Evolutionary conservation across 2,329 filamentous ascomycete genomes (phyloP).

Genomic region (Colletotrichum endophyticum): DNA sequence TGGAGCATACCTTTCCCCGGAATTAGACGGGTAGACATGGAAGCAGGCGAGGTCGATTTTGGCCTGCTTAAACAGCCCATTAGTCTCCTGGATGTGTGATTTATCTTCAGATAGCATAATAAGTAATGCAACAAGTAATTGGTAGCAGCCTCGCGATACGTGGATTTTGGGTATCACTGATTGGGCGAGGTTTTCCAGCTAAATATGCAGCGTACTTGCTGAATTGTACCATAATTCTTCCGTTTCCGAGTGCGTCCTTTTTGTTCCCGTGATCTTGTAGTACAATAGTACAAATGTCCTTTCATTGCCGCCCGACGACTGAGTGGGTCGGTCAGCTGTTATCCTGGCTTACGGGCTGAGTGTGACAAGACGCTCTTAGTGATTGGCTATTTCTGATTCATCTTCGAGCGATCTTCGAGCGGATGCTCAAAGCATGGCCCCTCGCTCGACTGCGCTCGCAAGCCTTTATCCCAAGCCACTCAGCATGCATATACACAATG

Average conservation of each 20-base stretch:
- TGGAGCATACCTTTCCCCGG: conserved; percentile 7
- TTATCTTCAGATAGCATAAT: not conserved
- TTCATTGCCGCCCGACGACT: not conserved
- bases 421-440: not conserved
- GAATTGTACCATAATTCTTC: not conserved
- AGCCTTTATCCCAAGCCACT: not conserved
- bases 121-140: not conserved
- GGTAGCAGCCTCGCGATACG: not conserved
- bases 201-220: not conserved
- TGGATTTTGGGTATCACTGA: not conserved
- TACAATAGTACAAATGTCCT: not conserved
- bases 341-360: not conserved
- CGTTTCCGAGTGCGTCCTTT: not conserved
- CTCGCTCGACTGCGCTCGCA: not conserved
- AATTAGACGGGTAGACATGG: not conserved
- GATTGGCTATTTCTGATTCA: not conserved
- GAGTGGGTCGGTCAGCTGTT: not conserved
- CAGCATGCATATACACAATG: not conserved
- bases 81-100: not conserved
- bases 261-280: not conserved
- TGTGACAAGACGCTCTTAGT: not conserved
- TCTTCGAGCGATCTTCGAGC: rapidly evolving
- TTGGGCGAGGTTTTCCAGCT: not conserved
- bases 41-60: not conserved
- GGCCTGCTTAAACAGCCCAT: not conserved